Conservation (phyloP, 2,329 filamentous ascomycete species). For the Xylariaceae sp. region DNA sequence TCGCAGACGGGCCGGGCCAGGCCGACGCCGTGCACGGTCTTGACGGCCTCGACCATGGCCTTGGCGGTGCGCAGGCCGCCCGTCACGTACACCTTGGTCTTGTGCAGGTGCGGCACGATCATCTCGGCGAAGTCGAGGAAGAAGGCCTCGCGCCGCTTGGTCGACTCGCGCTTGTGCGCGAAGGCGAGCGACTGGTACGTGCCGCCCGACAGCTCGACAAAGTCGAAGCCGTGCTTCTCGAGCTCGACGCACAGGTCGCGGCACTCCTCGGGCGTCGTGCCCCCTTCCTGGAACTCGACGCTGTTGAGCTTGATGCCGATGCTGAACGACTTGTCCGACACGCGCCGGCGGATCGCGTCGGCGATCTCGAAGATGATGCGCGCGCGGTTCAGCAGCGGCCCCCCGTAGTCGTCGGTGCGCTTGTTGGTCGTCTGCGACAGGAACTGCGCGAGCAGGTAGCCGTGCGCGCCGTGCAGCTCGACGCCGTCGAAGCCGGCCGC, state of each 20-base stretch:
- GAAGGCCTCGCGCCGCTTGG: constrained; percentile 54
- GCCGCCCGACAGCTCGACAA: constrained; percentile 61
- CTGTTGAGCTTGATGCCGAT: constrained; percentile 50
- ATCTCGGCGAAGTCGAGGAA: constrained; percentile 58
- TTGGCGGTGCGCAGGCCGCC: constrained; percentile 47
- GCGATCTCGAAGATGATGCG: constrained; percentile 45
- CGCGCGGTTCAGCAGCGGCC: constrained; percentile 38
- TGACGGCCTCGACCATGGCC: constrained; percentile 51
- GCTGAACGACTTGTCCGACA: constrained; percentile 30
- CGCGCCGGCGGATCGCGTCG: constrained; percentile 32
- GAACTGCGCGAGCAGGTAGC: constrained; percentile 52
- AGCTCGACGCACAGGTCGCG: constrained; percentile 47
- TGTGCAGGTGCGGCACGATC: constrained; percentile 35
- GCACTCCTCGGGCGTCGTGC: constrained; percentile 17
- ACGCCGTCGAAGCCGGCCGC: constrained; percentile 27
- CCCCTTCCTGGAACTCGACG: constrained; percentile 43
- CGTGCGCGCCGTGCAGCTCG: constrained; percentile 45
- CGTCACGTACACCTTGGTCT: constrained; percentile 52
- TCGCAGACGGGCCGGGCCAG: constrained; percentile 34
- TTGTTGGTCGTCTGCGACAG: constrained; percentile 42
- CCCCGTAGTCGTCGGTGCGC: constrained; percentile 52
- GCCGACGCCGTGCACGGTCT: constrained; percentile 52
- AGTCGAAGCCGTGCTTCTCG: constrained; percentile 49
- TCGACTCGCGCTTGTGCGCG: constrained; percentile 28
- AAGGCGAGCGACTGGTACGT: constrained; percentile 47